Evolutionary conservation across 2,329 filamentous ascomycete genomes (phyloP).

Genomic region (Westerdykella aurantiaca): DNA sequence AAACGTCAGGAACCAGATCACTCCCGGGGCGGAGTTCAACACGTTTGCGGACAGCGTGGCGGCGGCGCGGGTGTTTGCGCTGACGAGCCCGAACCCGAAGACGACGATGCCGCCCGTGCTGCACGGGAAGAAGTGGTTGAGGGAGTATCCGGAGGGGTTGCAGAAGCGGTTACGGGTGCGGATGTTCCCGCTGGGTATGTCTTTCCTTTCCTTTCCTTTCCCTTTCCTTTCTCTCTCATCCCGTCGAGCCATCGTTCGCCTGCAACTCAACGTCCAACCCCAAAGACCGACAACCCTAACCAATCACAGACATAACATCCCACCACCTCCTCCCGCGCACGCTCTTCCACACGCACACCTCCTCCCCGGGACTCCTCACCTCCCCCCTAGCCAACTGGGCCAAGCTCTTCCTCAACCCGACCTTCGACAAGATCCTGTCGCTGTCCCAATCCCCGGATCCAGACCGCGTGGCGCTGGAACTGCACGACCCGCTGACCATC

Average conservation of each 20-base stretch:
- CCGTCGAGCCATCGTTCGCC: too few relatives aligned
- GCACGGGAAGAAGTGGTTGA: constrained; percentile 37
- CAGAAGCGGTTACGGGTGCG: constrained; percentile 40
- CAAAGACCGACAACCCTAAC: constrained; percentile 1
- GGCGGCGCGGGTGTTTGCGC: constrained; percentile 44
- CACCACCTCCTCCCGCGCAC: constrained; percentile 40
- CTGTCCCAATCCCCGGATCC: constrained; percentile 34
- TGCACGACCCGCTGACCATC: constrained; percentile 44
- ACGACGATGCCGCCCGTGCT: constrained; percentile 71
- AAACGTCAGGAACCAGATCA: constrained; percentile 46
- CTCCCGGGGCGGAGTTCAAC: constrained; percentile 90
- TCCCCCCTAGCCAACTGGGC: constrained; percentile 45
- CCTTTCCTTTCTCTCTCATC: not conserved
- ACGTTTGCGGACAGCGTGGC: constrained; percentile 69
- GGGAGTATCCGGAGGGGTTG: constrained; percentile 40
- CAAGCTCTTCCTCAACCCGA: constrained; percentile 41
- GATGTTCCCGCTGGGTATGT: constrained; percentile 42
- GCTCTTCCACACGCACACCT: constrained; percentile 30
- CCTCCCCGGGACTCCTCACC: constrained; percentile 17
- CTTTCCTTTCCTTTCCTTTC: too few relatives aligned
- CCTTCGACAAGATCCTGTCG: constrained; percentile 42
- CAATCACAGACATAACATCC: constrained; percentile 40
- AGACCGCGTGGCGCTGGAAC: constrained; percentile 36
- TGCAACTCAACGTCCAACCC: not conserved
- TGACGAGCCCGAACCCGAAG: constrained; percentile 54